phyloP scores from a whole-genome alignment of 768 basidiomycete species.

The Serpula lacrymans region DNA sequence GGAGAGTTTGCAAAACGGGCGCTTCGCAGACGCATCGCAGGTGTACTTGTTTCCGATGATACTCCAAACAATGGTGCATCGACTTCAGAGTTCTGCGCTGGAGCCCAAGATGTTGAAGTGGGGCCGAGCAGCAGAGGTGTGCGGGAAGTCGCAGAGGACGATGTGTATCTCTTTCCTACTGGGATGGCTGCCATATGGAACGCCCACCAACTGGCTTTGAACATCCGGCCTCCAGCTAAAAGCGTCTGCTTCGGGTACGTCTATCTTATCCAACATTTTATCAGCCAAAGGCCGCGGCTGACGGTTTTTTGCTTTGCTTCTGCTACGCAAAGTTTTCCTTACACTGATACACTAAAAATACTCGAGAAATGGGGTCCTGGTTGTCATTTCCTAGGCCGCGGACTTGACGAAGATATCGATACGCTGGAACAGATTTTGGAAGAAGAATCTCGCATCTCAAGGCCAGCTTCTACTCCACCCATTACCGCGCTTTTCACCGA shows the following conservation, averaged over 20 bases:
- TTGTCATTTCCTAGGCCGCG: conserved; percentile 83
- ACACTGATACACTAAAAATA: conserved; percentile 92
- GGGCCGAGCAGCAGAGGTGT: conserved; percentile 71
- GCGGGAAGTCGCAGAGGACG: conserved; percentile 69
- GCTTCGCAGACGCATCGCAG: conserved; percentile 85
- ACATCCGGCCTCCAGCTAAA: conserved; percentile 55
- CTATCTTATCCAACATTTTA: background rate
- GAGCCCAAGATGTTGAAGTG: conserved; percentile 41
- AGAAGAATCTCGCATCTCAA: conserved; percentile 30
- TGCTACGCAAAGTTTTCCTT: conserved; percentile 68
- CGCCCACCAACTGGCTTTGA: conserved; percentile 70
- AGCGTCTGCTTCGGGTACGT: conserved; percentile 93
- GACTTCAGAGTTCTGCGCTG: conserved; percentile 35
- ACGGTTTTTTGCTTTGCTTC: background rate
- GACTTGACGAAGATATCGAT: conserved; percentile 72
- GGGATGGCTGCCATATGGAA: conserved; percentile 97
- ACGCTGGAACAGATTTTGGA: conserved; percentile 63
- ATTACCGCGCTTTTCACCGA: conserved; percentile 86
- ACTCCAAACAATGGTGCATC: conserved; percentile 33
- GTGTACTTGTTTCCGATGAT: conserved; percentile 55
- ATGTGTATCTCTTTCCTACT: conserved; percentile 83
- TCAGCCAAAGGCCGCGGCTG: too few species aligned
- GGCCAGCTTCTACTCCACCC: conserved; percentile 48
- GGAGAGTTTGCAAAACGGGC: conserved; percentile 83
- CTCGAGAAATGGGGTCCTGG: conserved; percentile 97